These are phyloP conservation scores for Nicotiana tabacum DNA, from an alignment of 257 asterid genomes.

Conservation along the genomic window DNA sequence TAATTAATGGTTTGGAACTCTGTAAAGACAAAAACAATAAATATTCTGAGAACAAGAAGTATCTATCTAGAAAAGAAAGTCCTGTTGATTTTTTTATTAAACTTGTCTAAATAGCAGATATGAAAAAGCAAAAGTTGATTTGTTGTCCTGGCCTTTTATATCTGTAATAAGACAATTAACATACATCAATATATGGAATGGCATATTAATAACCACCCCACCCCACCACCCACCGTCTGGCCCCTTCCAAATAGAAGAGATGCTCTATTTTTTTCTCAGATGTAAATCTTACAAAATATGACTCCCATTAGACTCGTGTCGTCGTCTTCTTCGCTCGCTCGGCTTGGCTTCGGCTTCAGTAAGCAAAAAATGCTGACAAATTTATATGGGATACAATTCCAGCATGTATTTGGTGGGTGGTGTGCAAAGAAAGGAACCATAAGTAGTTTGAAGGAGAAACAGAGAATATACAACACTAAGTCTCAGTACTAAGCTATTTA, in stretches of 20 bases:
- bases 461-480: not conserved
- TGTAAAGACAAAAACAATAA: not conserved
- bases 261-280: not conserved
- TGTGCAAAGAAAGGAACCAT: not conserved
- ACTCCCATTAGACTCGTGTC: too few relatives aligned
- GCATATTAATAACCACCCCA: not conserved
- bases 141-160: not conserved
- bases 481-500: not conserved
- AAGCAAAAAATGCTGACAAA: not conserved
- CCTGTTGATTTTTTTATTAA: not conserved
- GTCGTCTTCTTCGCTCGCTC: too few relatives aligned
- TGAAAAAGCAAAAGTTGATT: not conserved
- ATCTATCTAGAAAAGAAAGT: not conserved
- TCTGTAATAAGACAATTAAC: not conserved
- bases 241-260: not conserved
- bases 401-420: not conserved
- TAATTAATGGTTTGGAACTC: not conserved
- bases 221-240: not conserved
- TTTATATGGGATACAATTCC: not conserved
- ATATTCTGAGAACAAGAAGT: not conserved
- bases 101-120: not conserved
- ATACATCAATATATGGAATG: not conserved
- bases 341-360: too few relatives aligned
- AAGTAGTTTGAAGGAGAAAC: not conserved
- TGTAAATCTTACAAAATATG: slow-evolving; percentile 3